These are phyloP conservation scores for Chaetomium olivaceum DNA, from an alignment of 2,329 filamentous ascomycete genomes.

Conservation along the genomic window DNA sequence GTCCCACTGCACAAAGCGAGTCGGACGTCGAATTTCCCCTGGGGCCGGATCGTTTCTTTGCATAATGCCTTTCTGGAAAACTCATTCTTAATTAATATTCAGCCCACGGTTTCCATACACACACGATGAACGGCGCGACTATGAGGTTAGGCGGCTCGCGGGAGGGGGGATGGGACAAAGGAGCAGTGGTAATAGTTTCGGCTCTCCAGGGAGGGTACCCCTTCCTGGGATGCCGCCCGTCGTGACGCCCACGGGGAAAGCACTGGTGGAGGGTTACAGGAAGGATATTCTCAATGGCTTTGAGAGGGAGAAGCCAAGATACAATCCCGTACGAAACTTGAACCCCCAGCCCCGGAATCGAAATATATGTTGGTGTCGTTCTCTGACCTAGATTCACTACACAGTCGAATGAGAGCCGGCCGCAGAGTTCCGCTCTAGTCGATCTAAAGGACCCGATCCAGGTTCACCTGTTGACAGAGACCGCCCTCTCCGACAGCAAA, in stretches of 20 bases:
- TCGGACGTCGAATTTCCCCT: background rate
- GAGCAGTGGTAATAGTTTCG: conserved; percentile 37
- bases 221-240: conserved; percentile 36
- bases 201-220: conserved; percentile 32
- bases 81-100: background rate
- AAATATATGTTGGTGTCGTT: background rate
- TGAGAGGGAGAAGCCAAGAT: conserved; percentile 54
- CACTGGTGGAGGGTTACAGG: conserved; percentile 60
- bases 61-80: conserved; percentile 18
- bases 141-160: conserved; percentile 27
- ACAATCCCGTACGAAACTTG: conserved; percentile 54
- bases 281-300: conserved; percentile 56
- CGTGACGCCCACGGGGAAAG: conserved; percentile 47
- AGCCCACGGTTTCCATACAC: conserved; percentile 6
- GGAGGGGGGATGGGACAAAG: conserved; percentile 12
- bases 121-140: conserved; percentile 32
- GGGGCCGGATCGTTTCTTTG: conserved; percentile 2
- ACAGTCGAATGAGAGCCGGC: conserved; percentile 53
- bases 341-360: background rate
- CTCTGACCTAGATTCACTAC: conserved; percentile 22
- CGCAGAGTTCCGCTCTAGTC: conserved; percentile 58
- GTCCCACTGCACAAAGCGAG: background rate
- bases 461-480: conserved; percentile 90
- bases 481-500: conserved; percentile 84
- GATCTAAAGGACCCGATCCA: conserved; percentile 73